Percentiles rank a stretch among this genome's conserved stretches.
Evolutionary conservation across 108 stramenopile genomes (phyloP).

Genomic region (Skeletonema costatum): DNA sequence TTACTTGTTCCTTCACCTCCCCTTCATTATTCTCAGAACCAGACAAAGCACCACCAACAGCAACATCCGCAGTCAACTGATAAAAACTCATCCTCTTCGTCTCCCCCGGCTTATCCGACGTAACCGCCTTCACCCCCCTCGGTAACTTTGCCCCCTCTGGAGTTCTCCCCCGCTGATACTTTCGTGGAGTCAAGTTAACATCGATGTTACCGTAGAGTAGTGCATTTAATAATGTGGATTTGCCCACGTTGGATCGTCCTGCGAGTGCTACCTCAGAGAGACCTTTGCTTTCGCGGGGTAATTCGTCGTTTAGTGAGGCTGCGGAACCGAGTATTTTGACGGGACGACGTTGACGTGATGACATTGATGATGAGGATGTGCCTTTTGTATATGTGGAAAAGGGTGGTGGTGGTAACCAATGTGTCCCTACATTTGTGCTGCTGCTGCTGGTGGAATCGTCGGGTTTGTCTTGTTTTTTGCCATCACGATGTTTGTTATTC

Average conservation of each 20-base stretch:
- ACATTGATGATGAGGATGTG: not conserved
- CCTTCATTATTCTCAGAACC: not conserved
- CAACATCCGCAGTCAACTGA: constrained; percentile 59
- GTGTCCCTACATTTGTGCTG: not conserved
- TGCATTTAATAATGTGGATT: constrained; percentile 76
- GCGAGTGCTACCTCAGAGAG: constrained; percentile 68
- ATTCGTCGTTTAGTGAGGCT: constrained; percentile 43
- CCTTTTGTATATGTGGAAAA: constrained; percentile 33
- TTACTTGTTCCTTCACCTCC: not conserved
- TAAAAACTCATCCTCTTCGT: constrained; percentile 77
- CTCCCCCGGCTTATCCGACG: constrained; percentile 73
- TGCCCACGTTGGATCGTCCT: constrained; percentile 86
- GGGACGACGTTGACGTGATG: constrained; percentile 40
- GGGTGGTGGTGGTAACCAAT: constrained; percentile 54
- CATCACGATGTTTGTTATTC: not conserved
- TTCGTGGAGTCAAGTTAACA: constrained; percentile 21
- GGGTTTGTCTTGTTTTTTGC: not conserved
- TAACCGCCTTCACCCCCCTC: constrained; percentile 73
- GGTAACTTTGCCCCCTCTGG: constrained; percentile 59
- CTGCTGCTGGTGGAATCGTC: not conserved
- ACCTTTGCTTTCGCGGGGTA: constrained; percentile 44
- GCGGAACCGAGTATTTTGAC: constrained; percentile 59
- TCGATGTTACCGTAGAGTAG: constrained; percentile 67
- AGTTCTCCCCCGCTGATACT: constrained; percentile 33
- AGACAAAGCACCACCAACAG: not conserved